A percentile compares a stretch with the other conserved stretches of the same genome.
Evolutionary conservation across 2,329 filamentous ascomycete species (phyloP).

Genomic region (Colletotrichum plurivorum): DNA sequence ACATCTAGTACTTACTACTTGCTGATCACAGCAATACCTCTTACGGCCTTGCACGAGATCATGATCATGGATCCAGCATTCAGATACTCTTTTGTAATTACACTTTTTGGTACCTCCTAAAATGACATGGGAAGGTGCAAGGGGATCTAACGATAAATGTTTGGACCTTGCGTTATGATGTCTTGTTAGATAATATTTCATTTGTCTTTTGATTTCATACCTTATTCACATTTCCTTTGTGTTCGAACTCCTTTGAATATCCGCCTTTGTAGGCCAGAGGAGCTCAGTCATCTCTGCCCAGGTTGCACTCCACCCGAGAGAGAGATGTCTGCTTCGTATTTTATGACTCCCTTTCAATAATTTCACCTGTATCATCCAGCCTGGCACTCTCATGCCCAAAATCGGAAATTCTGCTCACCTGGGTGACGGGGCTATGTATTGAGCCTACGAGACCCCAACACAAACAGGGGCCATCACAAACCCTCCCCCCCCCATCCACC

Average conservation of each 20-base stretch:
- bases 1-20: constrained; percentile 4
- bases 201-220: neutral
- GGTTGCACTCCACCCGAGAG: too few relatives aligned
- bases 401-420: neutral
- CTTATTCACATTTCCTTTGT: neutral
- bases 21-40: constrained; percentile 7
- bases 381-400: neutral
- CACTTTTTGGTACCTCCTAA: neutral
- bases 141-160: constrained; percentile 7
- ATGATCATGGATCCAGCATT: constrained; percentile 34
- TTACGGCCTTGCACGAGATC: constrained; percentile 36
- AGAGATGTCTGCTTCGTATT: constrained; percentile 23
- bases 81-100: constrained; percentile 23
- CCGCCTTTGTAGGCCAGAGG: too few relatives aligned
- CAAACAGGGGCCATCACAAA: neutral
- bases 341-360: neutral
- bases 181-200: constrained; percentile 9
- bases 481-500: neutral
- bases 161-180: constrained; percentile 23
- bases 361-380: neutral
- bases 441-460: neutral
- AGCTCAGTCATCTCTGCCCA: too few relatives aligned
- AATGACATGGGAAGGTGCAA: neutral
- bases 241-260: constrained; percentile 1
- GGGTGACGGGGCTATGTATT: neutral